Evolutionary conservation across 2,329 filamentous ascomycete species (phyloP).

Genomic region (Apiospora marii): DNA sequence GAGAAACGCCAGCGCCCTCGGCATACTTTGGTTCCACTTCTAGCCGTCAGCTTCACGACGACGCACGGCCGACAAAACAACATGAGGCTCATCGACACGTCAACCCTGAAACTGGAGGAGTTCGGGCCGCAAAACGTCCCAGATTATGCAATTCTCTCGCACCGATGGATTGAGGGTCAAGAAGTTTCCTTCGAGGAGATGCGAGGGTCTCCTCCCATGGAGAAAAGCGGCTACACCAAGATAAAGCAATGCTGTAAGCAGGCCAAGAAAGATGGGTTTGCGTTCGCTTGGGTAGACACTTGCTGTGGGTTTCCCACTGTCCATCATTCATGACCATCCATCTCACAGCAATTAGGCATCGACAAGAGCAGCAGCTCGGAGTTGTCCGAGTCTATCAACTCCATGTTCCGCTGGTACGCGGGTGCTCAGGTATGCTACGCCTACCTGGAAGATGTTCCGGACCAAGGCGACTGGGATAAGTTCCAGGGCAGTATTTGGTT

Average conservation of each 20-base stretch:
- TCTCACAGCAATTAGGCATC: not conserved
- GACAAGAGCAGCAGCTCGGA: constrained; percentile 2
- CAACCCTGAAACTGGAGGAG: not conserved
- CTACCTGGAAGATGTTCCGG: constrained; percentile 26
- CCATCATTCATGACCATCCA: not conserved
- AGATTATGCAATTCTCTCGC: not conserved
- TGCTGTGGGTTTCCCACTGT: not conserved
- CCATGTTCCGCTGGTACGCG: constrained; percentile 33
- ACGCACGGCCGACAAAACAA: not conserved
- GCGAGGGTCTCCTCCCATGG: not conserved
- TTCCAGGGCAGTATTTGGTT: not conserved
- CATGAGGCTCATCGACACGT: not conserved
- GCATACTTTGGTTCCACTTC: too few relatives aligned
- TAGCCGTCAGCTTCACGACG: too few relatives aligned
- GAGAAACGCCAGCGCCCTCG: too few relatives aligned
- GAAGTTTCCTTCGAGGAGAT: not conserved
- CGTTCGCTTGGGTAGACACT: not conserved
- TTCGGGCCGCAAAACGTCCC: not conserved
- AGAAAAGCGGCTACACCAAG: not conserved
- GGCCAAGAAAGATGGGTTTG: not conserved
- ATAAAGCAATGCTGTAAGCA: not conserved
- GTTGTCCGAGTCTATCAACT: constrained; percentile 26
- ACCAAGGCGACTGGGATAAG: not conserved
- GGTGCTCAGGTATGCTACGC: constrained; percentile 31
- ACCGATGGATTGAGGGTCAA: not conserved